Conservation (phyloP, 2,329 filamentous ascomycete species). For the Neopestalotiopsis clavispora region DNA sequence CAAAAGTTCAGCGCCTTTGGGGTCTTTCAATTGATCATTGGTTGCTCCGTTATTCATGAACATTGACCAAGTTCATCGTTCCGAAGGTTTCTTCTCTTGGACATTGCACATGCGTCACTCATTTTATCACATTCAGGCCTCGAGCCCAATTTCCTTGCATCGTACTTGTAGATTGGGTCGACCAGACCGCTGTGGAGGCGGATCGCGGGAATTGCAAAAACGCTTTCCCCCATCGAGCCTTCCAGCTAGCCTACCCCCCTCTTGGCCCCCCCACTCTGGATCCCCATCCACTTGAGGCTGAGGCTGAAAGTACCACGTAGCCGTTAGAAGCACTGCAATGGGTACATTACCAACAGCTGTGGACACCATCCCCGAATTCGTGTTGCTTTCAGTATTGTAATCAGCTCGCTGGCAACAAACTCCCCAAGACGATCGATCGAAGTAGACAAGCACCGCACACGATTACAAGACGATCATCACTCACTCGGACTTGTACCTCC, state of each 20-base stretch:
- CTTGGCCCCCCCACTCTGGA: background rate
- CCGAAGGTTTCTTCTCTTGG: background rate
- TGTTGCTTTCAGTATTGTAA: background rate
- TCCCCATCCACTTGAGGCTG: constrained; percentile 9
- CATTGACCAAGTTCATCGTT: background rate
- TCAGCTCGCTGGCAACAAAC: background rate
- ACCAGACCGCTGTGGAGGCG: background rate
- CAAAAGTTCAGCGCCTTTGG: no score
- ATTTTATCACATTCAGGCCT: no score
- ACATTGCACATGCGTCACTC: no score
- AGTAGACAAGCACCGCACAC: background rate
- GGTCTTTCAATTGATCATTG: no score
- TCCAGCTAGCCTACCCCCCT: background rate
- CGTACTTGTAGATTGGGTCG: background rate
- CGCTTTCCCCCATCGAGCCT: constrained; percentile 7
- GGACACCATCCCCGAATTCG: constrained; percentile 11
- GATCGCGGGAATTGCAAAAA: background rate
- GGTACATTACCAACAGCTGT: constrained; percentile 5
- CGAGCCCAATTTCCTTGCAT: background rate
- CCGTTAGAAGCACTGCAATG: background rate
- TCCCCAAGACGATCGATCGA: background rate
- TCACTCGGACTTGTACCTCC: no score
- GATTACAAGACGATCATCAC: background rate
- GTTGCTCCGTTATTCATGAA: no score
- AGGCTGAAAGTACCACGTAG: constrained; percentile 15